Evolutionary conservation across 2,329 filamentous ascomycete genomes (phyloP), one percentile per base, ranked within the genome.

Genomic region (Fusarium illudens): DNA sequence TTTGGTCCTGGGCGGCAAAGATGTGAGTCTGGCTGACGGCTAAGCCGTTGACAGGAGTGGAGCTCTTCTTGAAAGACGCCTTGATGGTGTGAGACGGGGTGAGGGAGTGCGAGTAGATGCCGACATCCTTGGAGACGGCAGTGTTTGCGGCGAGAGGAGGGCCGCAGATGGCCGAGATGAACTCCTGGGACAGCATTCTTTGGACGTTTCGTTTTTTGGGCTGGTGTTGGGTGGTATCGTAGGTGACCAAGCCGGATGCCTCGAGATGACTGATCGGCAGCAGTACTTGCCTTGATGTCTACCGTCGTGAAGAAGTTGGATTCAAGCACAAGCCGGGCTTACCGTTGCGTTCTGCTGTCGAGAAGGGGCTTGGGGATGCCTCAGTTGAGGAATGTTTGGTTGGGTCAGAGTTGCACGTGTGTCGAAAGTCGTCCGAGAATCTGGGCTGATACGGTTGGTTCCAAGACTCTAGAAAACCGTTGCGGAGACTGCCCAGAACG

Each of bases 1-100:
- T 98, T 68, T 94, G 94, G 51, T 91, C 86, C 78, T 99, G 96
- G 4, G 93, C 95, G 4, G 94, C 91, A 77, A 97, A 99, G 48
- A 98, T 85, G 77, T 99, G 96, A 19, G 90, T 90, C 44, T 87
- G 84, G 79, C 87, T 96, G 71, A 94, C 86, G 29, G 93, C 94
- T 58, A 99, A 82, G 72, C 92, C 91, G 78, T 95, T 92, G 60
- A 86, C 83, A 25, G 90, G 86, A n/a, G 90, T 89, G 15, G 92
- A 92, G 82, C 92, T 97, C 82, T 97, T 98, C 85, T 97, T 98
- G 85, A 96, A 94, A 49, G 90, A 87, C 66, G 89, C 84, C 74
- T 91, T 90, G 75, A 94, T 87, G n/a, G 88, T 86, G 67, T 90
- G 87, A 56, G 90, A 86, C 37, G 94, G 94, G 73, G 93, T 91